Evolutionary conservation across 495 filamentous ascomycete species (phyloP), one percentile per base, ranked within the genome.

Genomic region (Penicillium diatomitis): DNA sequence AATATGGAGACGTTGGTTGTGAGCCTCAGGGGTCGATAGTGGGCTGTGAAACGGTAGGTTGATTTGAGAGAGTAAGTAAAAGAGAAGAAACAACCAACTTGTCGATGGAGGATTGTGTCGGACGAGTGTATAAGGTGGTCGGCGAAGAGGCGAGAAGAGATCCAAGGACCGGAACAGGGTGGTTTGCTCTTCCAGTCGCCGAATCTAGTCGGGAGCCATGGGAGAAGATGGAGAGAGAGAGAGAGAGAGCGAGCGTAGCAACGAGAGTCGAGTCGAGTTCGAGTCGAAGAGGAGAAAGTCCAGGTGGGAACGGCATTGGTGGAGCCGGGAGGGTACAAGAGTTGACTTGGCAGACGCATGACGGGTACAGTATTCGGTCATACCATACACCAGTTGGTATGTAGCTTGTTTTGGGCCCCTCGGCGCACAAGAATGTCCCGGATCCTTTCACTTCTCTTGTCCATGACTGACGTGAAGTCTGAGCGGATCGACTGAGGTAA

Each of bases 171-270:
- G 46, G 49, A 42, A 50, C n/a, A 41, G 46, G 49, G 47, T 42
- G 48, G 41, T 44, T 47, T 53, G 20, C 20, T 20, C 20, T 47
- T 49, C 41, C 45, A 47, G 12, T 28, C 40, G 29, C 52, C 52
- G 52, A 61, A 48, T 51, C 54, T 51, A 51, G 51, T 52, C 78
- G 77, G 64, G 81, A 89, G 76, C 84, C 85, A 73, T 89, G 86
- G 60, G 88, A 20, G 20, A 76, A 70, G 81, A 39, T 49, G 46
- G 31, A 46, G 45, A 32, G 42, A 68, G 83, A 84, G 62, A 86
- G 89, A 38, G 32, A 41, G 84, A 89, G 64, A 86, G 83, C 28
- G 27, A 7, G 34, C 10, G 34, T 36, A 10, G 34, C 34, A 36
- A 10, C 34, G 20, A 20, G 20, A 20, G 20, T 20, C 20, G 20